Conservation (phyloP, 176 grass and related monocot genomes). For the Calamus simplicifolius region DNA sequence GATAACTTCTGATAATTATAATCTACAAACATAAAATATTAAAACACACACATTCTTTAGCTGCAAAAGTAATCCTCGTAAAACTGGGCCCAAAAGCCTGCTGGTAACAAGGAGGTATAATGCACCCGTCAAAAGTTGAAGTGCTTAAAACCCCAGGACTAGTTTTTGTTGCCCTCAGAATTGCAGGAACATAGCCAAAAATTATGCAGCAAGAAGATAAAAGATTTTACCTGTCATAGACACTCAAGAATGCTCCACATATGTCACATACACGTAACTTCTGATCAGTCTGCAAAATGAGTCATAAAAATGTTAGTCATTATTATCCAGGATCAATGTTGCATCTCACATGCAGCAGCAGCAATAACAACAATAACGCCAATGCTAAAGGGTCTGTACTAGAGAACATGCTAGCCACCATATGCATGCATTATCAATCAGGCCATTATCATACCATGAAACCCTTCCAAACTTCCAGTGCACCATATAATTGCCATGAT, state of each 20-base stretch:
- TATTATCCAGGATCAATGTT: too few species aligned
- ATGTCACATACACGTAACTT: constrained; percentile 94
- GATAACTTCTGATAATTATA: constrained; percentile 21
- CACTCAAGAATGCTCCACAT: constrained; percentile 97
- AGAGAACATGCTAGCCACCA: too few species aligned
- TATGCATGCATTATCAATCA: too few species aligned
- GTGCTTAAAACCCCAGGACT: constrained; percentile 29
- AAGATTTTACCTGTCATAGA: constrained; percentile 28
- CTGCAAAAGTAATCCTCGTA: constrained; percentile 82
- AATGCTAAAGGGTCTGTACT: too few species aligned
- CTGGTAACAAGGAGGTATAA: constrained; percentile 61
- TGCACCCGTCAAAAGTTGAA: constrained; percentile 55
- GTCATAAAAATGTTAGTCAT: too few species aligned
- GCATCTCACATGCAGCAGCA: neutral
- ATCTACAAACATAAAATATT: constrained; percentile 28
- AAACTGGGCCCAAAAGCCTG: constrained; percentile 81
- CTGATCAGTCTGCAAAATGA: constrained; percentile 79
- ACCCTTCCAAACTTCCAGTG: too few species aligned
- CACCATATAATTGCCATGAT: too few species aligned
- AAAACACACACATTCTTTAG: constrained; percentile 84
- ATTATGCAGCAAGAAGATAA: neutral
- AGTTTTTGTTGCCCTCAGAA: constrained; percentile 20
- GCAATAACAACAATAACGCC: neutral
- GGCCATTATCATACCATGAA: too few species aligned
- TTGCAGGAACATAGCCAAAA: too few species aligned